These are phyloP conservation scores for Cercospora sesami DNA, from an alignment of 2,329 filamentous ascomycete genomes.

Conservation along the genomic window DNA sequence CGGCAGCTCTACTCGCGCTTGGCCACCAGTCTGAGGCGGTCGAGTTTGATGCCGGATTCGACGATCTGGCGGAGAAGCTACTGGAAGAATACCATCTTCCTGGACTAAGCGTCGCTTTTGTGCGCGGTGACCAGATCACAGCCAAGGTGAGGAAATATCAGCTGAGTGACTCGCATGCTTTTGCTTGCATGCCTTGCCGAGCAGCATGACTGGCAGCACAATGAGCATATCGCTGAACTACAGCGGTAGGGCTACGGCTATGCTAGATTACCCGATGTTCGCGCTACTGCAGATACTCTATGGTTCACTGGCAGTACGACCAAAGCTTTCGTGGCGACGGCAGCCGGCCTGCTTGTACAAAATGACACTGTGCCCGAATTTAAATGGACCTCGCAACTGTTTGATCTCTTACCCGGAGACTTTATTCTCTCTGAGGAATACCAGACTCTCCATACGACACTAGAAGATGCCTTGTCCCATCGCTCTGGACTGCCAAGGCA, in stretches of 20 bases:
- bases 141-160: neutral
- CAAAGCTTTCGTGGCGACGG: slow-evolving; percentile 32
- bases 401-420: slow-evolving; percentile 35
- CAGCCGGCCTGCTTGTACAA: slow-evolving; percentile 25
- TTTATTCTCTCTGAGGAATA: slow-evolving; percentile 36
- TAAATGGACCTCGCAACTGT: slow-evolving; percentile 39
- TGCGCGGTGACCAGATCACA: neutral
- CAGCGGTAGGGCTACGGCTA: slow-evolving; percentile 20
- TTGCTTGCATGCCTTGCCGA: neutral
- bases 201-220: neutral
- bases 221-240: neutral
- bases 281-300: slow-evolving; percentile 29
- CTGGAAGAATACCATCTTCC: slow-evolving; percentile 6
- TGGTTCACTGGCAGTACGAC: slow-evolving; percentile 33
- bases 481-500: slow-evolving; percentile 37
- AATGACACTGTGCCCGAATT: slow-evolving; percentile 7
- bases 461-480: slow-evolving; percentile 39
- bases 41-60: slow-evolving; percentile 6
- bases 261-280: slow-evolving; percentile 7
- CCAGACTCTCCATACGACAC: slow-evolving; percentile 31
- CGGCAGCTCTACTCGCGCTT: neutral
- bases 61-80: slow-evolving; percentile 5
- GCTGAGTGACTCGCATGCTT: neutral
- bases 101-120: slow-evolving; percentile 16
- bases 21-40: neutral